These are phyloP conservation scores for Suillus fuscotomentosus DNA, from an alignment of 768 basidiomycete genomes.

Conservation along the genomic window DNA sequence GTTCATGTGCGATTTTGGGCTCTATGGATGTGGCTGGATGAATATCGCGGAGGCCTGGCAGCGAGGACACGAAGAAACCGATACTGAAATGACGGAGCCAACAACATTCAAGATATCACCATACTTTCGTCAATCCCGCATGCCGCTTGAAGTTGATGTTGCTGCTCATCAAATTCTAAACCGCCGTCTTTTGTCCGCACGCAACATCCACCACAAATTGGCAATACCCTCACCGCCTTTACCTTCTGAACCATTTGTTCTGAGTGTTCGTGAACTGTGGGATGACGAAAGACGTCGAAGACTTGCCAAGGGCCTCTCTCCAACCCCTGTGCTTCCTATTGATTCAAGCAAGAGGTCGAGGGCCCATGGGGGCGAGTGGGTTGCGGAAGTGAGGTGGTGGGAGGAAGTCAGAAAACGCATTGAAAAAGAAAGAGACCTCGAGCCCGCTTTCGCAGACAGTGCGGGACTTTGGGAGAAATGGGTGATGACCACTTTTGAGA, in stretches of 20 bases:
- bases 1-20: conserved; percentile 92
- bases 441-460: conserved; percentile 20
- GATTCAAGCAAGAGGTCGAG: conserved; percentile 67
- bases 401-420: conserved; percentile 66
- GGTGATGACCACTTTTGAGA: conserved; percentile 89
- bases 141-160: conserved; percentile 82
- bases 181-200: conserved; percentile 59
- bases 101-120: conserved; percentile 48
- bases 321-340: conserved; percentile 71
- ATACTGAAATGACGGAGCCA: conserved; percentile 11
- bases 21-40: conserved; percentile 93
- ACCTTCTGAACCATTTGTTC: conserved; percentile 71
- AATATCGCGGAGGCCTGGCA: conserved; percentile 69
- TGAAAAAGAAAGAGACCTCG: conserved; percentile 38
- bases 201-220: conserved; percentile 66
- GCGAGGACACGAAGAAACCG: conserved; percentile 39
- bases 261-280: conserved; percentile 93
- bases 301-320: conserved; percentile 59
- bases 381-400: conserved; percentile 74
- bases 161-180: conserved; percentile 85
- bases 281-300: conserved; percentile 89
- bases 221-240: conserved; percentile 53
- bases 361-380: conserved; percentile 60
- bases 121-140: conserved; percentile 63
- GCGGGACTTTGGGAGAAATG: conserved; percentile 60